phyloP scores from a whole-genome alignment of 805 yeast species.

The Wickerhamiella parazyma region DNA sequence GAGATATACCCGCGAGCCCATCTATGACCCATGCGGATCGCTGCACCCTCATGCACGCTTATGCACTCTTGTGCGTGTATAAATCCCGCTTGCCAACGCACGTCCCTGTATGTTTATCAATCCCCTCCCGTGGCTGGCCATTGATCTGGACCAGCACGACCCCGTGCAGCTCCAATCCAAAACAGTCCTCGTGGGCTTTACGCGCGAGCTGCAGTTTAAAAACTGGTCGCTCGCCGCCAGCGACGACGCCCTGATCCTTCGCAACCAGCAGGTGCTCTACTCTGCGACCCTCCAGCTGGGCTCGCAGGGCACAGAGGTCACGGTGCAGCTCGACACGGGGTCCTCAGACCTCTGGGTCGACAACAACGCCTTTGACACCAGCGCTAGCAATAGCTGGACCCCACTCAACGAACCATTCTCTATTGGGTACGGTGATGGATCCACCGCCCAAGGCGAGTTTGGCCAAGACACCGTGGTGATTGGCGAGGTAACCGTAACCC shows the following conservation, averaged over 20 bases:
- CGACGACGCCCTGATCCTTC: neutral
- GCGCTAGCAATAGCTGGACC: constrained; percentile 21
- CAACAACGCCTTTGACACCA: constrained; percentile 18
- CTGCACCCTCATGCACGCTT: neutral
- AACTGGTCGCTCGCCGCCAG: neutral
- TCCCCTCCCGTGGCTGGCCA: neutral
- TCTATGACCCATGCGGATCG: too few relatives aligned
- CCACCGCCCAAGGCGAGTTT: neutral
- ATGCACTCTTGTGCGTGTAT: neutral
- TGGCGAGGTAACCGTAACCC: neutral
- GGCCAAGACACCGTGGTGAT: constrained; percentile 1
- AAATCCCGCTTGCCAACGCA: neutral
- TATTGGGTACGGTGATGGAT: neutral
- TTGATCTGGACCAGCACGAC: neutral
- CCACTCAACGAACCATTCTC: neutral
- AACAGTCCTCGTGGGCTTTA: neutral
- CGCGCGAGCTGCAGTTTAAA: neutral
- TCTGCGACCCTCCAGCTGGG: neutral
- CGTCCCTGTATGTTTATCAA: neutral
- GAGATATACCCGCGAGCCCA: too few relatives aligned
- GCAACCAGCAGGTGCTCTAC: constrained; percentile 10
- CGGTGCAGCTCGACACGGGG: constrained; percentile 55
- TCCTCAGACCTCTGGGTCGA: constrained; percentile 54
- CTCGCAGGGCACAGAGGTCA: constrained; percentile 30
- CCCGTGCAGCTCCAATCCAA: neutral